Base-by-base conservation (phyloP, 352 stramenopile species). In the Hyaloperonospora arabidopsidis region DNA sequence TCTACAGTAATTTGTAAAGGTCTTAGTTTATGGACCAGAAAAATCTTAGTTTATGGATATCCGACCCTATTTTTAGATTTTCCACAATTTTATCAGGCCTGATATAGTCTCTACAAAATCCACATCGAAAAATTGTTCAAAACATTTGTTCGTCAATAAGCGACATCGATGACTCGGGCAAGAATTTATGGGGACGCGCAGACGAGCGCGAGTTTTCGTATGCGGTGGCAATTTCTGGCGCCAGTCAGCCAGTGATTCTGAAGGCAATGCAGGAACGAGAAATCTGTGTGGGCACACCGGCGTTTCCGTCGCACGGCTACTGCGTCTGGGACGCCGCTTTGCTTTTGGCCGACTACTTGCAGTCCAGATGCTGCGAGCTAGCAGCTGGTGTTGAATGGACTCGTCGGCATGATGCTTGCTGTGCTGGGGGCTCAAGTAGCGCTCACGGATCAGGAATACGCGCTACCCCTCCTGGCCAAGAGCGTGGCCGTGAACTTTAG, bases 251-350 rank as follows among this genome's bases (percentile, higher is more conserved):
- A n/a, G 48, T 70, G 14, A 22, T 52, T 25, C 46, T 78, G 11
- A 73, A 29, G 25, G 70, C 67, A 5, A 52, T 79, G 39, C 70
- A 76, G 44, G 64, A 74, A 57, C 66, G 61, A 23, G 55, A 63
- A 5, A 38, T 70, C 5, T 79, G 70, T 46, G 29, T 52, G 38
- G 70, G 67, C 13, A 67, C 57, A 7, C 70, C 61, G 15, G 52
- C 34, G 21, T 79, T 74, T 43, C 67, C 72, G 29, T 82, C 72
- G 51, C 72, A 82, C 32, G 72, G 72, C 21, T 69, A 82, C 40
- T 79, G 70, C 49, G 72, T 82, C 22, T 82, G 73, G 73, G 73
- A 83, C 51, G 73, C 73, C n/a, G 70, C 70, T 1, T 22, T 83
- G 47, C 57, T 79, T 23, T 59, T 83, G 7, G 65, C 73, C 29